A percentile compares a stretch with the other conserved stretches of the same genome.
Evolutionary conservation across 2,329 filamentous ascomycete species (phyloP).

Genomic region (Cladophialophora immunda): DNA sequence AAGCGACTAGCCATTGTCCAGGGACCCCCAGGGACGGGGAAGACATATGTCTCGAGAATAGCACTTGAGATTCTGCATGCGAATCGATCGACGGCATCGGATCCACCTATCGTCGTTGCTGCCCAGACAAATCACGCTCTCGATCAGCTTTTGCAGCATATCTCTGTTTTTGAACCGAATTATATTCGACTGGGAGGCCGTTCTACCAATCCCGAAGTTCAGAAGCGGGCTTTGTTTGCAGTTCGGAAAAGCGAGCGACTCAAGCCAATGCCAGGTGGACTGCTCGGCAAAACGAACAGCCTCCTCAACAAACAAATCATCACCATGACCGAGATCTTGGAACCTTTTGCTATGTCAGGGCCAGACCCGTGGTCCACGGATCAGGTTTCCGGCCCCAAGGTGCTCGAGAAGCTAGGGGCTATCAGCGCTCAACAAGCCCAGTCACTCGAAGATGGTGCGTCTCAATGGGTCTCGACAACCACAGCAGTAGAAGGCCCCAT

Average conservation of each 20-base stretch:
- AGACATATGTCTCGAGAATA: slow-evolving; percentile 81
- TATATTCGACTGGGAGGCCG: slow-evolving; percentile 75
- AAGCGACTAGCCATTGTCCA: slow-evolving; percentile 79
- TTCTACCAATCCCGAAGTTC: slow-evolving; percentile 72
- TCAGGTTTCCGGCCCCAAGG: slow-evolving; percentile 26
- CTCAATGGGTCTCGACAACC: slow-evolving; percentile 51
- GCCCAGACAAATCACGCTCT: slow-evolving; percentile 92
- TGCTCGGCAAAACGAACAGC: slow-evolving; percentile 50
- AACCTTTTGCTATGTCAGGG: slow-evolving; percentile 48
- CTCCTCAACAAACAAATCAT: slow-evolving; percentile 56
- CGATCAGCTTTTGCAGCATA: slow-evolving; percentile 77
- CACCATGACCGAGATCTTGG: slow-evolving; percentile 53
- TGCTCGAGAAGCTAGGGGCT: slow-evolving; percentile 64
- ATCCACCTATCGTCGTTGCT: slow-evolving; percentile 77
- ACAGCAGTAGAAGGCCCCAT: slow-evolving; percentile 52
- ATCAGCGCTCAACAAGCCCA: slow-evolving; percentile 70
- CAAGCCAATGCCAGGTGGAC: slow-evolving; percentile 51
- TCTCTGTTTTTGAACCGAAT: slow-evolving; percentile 68
- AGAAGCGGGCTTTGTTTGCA: slow-evolving; percentile 71
- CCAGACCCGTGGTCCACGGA: slow-evolving; percentile 61
- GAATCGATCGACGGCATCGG: slow-evolving; percentile 60
- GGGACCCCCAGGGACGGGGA: slow-evolving; percentile 81
- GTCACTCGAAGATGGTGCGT: slow-evolving; percentile 64
- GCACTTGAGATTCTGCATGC: slow-evolving; percentile 72
- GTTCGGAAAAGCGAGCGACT: slow-evolving; percentile 55